phyloP scores from a whole-genome alignment of 352 stramenopile species.

The Thraustochytrium sp. region DNA sequence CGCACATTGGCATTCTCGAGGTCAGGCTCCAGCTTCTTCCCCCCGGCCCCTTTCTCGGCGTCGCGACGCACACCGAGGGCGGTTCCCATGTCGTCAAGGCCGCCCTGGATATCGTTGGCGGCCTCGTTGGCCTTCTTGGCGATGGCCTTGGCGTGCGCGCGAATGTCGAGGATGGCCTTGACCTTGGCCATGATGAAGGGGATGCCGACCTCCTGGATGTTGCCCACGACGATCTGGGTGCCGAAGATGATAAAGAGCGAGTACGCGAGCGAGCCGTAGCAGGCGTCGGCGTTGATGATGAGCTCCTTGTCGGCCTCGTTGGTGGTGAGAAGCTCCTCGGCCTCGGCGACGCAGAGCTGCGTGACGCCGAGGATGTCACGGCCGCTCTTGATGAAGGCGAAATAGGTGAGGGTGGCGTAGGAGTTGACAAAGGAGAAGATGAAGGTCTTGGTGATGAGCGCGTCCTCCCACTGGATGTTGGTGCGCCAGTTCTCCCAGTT shows the following conservation, averaged over 20 bases:
- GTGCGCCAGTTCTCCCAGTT: slow-evolving; percentile 93
- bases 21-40: background rate
- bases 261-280: slow-evolving; percentile 76
- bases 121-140: background rate
- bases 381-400: slow-evolving; percentile 65
- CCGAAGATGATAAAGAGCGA: slow-evolving; percentile 79
- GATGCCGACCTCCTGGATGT: slow-evolving; percentile 19
- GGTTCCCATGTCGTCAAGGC: background rate
- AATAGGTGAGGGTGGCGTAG: slow-evolving; percentile 82
- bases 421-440: slow-evolving; percentile 90
- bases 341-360: slow-evolving; percentile 48
- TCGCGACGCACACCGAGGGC: slow-evolving; percentile 15
- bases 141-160: background rate
- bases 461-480: slow-evolving; percentile 88
- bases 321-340: background rate
- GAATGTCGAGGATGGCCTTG: background rate
- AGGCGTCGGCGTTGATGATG: slow-evolving; percentile 52
- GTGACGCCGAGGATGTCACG: slow-evolving; percentile 65
- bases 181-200: slow-evolving; percentile 2
- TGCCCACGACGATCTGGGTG: slow-evolving; percentile 46
- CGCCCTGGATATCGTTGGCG: background rate
- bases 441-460: slow-evolving; percentile 95
- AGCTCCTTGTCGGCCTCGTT: background rate
- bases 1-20: background rate
- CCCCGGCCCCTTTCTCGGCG: too few relatives aligned